These are phyloP conservation scores for Gelatoporia subvermispora DNA, from an alignment of 768 basidiomycete genomes.

Conservation along the genomic window DNA sequence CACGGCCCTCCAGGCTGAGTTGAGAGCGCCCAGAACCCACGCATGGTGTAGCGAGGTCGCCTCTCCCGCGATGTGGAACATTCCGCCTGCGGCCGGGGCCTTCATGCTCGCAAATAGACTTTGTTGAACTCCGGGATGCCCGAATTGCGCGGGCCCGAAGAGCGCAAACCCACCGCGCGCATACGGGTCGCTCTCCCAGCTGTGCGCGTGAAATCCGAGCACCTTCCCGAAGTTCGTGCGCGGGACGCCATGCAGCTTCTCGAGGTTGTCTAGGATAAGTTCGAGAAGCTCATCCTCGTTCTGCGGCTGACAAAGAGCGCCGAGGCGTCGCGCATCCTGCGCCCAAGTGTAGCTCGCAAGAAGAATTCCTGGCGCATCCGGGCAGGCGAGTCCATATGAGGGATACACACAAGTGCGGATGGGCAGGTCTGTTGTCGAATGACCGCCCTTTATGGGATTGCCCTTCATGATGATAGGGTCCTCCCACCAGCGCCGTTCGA, in stretches of 20 bases:
- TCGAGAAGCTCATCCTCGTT: conserved; percentile 26
- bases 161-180: conserved; percentile 29
- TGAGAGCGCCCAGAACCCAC: conserved; percentile 12
- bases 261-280: conserved; percentile 24
- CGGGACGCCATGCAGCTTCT: conserved; percentile 21
- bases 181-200: conserved; percentile 22
- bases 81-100: conserved; percentile 18
- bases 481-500: conserved; percentile 41
- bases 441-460: conserved; percentile 23
- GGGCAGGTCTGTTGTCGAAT: conserved; percentile 29
- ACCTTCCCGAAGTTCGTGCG: conserved; percentile 10
- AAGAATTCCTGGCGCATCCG: conserved; percentile 10
- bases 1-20: conserved; percentile 1
- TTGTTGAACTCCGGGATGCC: conserved; percentile 6
- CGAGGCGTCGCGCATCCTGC: conserved; percentile 28
- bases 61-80: conserved; percentile 34
- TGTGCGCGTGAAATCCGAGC: conserved; percentile 19
- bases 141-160: conserved; percentile 33
- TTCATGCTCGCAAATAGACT: conserved; percentile 14
- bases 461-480: conserved; percentile 9
- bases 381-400: conserved; percentile 26
- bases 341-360: conserved; percentile 24
- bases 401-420: conserved; percentile 35
- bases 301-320: conserved; percentile 22
- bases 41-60: conserved; percentile 30